Evolutionary conservation across 2,329 filamentous ascomycete species (phyloP), one percentile per base, ranked within the genome.

Genomic region (Aspergillus piperis): DNA sequence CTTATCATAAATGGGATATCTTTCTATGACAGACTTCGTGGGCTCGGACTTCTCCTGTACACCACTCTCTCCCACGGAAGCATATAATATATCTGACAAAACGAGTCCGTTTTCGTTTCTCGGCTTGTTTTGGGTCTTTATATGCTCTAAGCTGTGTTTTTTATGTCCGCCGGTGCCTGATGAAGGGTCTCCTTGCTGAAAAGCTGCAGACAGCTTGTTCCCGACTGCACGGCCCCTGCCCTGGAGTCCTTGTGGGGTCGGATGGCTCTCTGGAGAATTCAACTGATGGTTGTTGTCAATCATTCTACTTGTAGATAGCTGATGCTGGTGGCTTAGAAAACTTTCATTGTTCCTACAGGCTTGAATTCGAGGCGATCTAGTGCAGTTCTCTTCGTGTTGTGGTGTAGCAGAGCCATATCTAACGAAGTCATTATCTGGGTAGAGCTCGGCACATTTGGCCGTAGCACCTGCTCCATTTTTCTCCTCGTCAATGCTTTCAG

Each of bases 191-290:
- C 25, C 51, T 21, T 54, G 58, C 8, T 58, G 54, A 8, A 72
- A 62, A 2, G 68, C 70, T 52, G 66, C 66, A 19, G 60, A 47
- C 8, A 72, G 62, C 38, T 70, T 71, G 47, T 66, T 23, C 1
- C 67, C 70, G 21, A 71, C 61, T 19, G 48, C 39, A 44, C 64
- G 60, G 2, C 70, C 70, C 58, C 68, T 68, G 17, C 70, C 67
- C 56, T 57, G 42, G 41, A 39, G 19, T 10, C 50, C 17, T 48
- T 19, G 21, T n/a, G 15, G 47, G 39, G 27, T 2, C 41, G 57
- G n/a, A 32, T 41, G 11, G n/a, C 36, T 6, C 13, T 57, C 17
- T 5, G 21, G 39, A 27, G 25, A 15, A 49, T 3, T 27, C 6
- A 10, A 21, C 17, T 36, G 36, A 19, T 32, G 8, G 2, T 27